Evolutionary conservation across 257 asterid species (phyloP), one percentile per base, ranked within the genome.

Genomic region (Plectranthus barbatus): DNA sequence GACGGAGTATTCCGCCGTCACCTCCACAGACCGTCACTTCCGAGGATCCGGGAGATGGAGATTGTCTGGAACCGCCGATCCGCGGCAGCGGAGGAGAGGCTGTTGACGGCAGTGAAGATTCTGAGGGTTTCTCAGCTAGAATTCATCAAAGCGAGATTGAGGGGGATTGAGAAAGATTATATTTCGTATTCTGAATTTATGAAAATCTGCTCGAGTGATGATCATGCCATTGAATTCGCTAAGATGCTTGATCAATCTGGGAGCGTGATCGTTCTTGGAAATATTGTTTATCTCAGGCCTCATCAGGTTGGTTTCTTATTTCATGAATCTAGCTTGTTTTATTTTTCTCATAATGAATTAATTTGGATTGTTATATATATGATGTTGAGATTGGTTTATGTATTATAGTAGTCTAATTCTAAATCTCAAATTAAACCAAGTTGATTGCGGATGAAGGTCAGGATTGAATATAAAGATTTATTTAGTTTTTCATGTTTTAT

Each of bases 181-280:
- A 60, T 87, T 60, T 66, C 87, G 26, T 74, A 75, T 19, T 59
- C 72, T 20, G 91, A 84, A 20, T 87, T 80, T 50, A 15, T 79
- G 17, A 80, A 73, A 75, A 79, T 90, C 60, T 90, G 97, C 21
- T 54, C 83, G 65, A 75, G 66, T 21, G 41, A 41, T 0, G 92
- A 85, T 67, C 80, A 79, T 49, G 81, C 83, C 33, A 41, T 69
- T 47, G 85, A 83, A 69, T 66, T 85, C 12, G 97, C 94, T 0
- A 77, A 79, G 58, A 64, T 78, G 78, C 89, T 90, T 0, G 97
- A 90, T 67, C 80, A 82, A 74, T 90, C 96, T 0, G 97, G 95
- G 50, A 74, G 69, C 15, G 95, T 90, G 11, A 72, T 87, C 63
- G 89, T 90, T 15, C 68, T 90, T n/a, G 97, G 97, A 18, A 81